Evolutionary conservation across 1,139 yeast genomes (phyloP), one percentile per base, ranked within the genome.

Genomic region (Diutina scorzettiae): DNA sequence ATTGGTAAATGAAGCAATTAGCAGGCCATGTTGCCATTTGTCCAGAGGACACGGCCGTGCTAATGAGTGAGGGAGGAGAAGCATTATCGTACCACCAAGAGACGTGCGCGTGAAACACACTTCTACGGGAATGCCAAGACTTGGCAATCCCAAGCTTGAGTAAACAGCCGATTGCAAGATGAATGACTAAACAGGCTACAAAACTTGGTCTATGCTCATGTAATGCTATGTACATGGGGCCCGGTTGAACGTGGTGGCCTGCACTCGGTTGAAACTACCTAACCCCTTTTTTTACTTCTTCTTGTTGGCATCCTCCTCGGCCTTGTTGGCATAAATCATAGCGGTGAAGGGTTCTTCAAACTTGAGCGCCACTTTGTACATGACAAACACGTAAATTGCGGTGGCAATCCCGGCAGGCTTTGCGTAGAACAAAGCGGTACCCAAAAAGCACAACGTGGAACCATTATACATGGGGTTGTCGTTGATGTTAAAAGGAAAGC

Each of bases 391-490:
- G 49, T 85, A 67, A 5, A 67, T 67, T 32, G 94, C 69, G 29
- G 87, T 76, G 42, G 76, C 63, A 43, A 91, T 55, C 8, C 98
- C 98, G 1, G 94, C 81, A 31, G 96, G 95, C 59, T 87, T 89
- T 19, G 81, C 96, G 58, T 75, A 80, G 76, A 82, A 83, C 51
- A 91, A 67, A 3, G 95, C 93, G 39, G 94, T 81, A 36, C 96
- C 98, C 57, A 91, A 66, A 68, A 91, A 91, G 44, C 94, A 78
- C 51, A 91, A 66, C 23, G 91, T 75, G 6, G 95, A 83, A 19
- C 98, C 98, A 56, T 83, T 82, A 63, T 91, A 91, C 98, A 91
- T 91, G 47, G 98, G 98, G 60, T 91, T 91, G 55, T 85, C 81
- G 51, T 81, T 75, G 46, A 87, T 75, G 53, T 81, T 89, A 71